phyloP scores from a whole-genome alignment of 495 filamentous ascomycete genomes.

The Talaromyces borbonicus region DNA sequence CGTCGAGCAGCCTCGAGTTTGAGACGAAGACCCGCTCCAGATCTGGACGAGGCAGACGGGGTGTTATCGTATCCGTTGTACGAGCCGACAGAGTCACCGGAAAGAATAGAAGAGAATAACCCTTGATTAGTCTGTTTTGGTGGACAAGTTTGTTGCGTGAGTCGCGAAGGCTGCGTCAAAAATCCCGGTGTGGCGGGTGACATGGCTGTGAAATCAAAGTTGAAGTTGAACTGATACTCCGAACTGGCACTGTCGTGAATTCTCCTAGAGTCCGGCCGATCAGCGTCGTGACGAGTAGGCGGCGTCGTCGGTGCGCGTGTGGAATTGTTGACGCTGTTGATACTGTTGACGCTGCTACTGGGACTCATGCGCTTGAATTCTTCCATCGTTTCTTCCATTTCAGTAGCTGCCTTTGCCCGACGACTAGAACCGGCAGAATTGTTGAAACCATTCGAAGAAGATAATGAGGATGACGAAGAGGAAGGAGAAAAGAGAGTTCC shows the following conservation, averaged over 20 bases:
- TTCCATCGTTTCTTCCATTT: constrained; percentile 26
- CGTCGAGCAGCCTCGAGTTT: constrained; percentile 63
- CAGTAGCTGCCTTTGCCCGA: too few relatives aligned
- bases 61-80: constrained; percentile 11
- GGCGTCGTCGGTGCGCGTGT: not conserved
- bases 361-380: constrained; percentile 20
- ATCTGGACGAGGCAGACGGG: too few relatives aligned
- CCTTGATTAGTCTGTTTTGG: constrained; percentile 48
- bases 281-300: not conserved
- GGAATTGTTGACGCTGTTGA: not conserved
- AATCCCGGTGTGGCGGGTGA: constrained; percentile 48
- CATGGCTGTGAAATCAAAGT: constrained; percentile 34
- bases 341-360: constrained; percentile 9
- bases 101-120: constrained; percentile 24
- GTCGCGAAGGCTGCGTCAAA: constrained; percentile 39
- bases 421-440: too few relatives aligned
- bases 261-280: not conserved
- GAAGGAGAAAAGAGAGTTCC: constrained; percentile 46
- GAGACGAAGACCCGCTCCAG: constrained; percentile 40
- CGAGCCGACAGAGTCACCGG: not conserved
- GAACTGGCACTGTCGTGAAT: not conserved
- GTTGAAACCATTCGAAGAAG: too few relatives aligned
- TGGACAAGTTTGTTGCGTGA: constrained; percentile 65
- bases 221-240: constrained; percentile 8
- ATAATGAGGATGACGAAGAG: constrained; percentile 4